Percentiles rank a stretch among this genome's conserved stretches.
Evolutionary conservation across 305 asterid genomes (phyloP).

Genomic region (Stenogyne calaminthoides): DNA sequence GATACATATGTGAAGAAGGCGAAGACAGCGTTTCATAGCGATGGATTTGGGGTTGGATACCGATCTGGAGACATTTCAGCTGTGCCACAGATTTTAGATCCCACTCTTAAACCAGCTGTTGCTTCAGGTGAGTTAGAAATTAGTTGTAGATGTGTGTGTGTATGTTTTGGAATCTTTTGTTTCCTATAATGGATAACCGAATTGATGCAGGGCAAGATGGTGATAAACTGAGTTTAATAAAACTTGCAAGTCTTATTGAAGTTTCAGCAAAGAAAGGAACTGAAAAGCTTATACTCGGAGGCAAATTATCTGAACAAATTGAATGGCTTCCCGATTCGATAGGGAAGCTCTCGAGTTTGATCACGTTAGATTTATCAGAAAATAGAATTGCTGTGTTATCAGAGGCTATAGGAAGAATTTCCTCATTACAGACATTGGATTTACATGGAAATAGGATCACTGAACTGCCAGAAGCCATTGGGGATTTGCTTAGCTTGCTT

Average conservation of each 20-base stretch:
- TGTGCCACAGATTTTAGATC: slow-evolving; percentile 65
- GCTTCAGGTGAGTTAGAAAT: slow-evolving; percentile 50
- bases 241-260: slow-evolving; percentile 80
- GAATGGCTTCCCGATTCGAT: slow-evolving; percentile 98
- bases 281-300: slow-evolving; percentile 59
- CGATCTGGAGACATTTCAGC: slow-evolving; percentile 42
- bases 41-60: slow-evolving; percentile 48
- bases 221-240: slow-evolving; percentile 74
- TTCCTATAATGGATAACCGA: slow-evolving; percentile 22
- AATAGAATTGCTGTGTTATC: slow-evolving; percentile 71
- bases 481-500: slow-evolving; percentile 70
- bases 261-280: slow-evolving; percentile 83
- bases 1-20: slow-evolving; percentile 68
- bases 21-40: slow-evolving; percentile 42
- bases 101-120: slow-evolving; percentile 57
- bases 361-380: slow-evolving; percentile 76
- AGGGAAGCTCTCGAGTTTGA: slow-evolving; percentile 78
- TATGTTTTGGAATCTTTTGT: neutral
- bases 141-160: slow-evolving; percentile 1
- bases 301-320: slow-evolving; percentile 72
- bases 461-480: slow-evolving; percentile 75
- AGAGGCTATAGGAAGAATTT: slow-evolving; percentile 63
- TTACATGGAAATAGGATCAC: slow-evolving; percentile 59
- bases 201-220: slow-evolving; percentile 68
- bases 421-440: slow-evolving; percentile 64